Base-by-base conservation (phyloP, 2,329 filamentous ascomycete genomes). In the Penicillium nordicum region DNA sequence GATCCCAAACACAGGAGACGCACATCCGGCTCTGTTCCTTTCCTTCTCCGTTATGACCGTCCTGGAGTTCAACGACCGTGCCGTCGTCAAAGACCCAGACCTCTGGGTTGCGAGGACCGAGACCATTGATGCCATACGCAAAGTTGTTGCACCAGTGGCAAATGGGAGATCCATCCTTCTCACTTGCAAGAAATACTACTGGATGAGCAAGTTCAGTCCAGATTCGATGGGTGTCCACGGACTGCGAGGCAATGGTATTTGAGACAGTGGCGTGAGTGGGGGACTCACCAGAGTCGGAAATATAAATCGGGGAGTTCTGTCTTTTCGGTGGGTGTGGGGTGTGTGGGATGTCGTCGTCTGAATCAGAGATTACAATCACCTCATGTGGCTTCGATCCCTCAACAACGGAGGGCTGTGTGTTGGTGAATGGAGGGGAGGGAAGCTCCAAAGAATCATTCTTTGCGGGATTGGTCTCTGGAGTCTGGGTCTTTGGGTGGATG, bases 101-200 rank as follows among this genome's bases (percentile, higher is more conserved):
- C 44, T 73, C 65, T 0, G 76, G 68, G 36, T 41, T 44, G 32
- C 69, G 59, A 49, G 69, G 64, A 2, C 70, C 73, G 3, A 74
- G 64, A 1, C 78, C 78, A 0, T 74, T 53, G 9, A 80, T 67
- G 1, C 74, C 72, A 44, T 78, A 79, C 0, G 64, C 50, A 12
- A 74, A 69, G 14, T 75, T 64, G 3, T 60, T 51, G 58, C 77
- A 80, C 69, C 75, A 79, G 57, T 76, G 62, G 59, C 78, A 80
- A 1, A 68, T 63, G 1, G 58, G 44, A 1, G 51, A 57, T 12
- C 54, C 55, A 12, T 66, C 52, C 4, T 46, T 60, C 5, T 67
- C 59, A 56, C 72, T 62, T 34, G 73, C 69, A 62, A 79, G 37
- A 43, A 50, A 77, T 12, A 53, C 46, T 21, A 79, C 70, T 0